Base-by-base conservation (phyloP, 2,329 filamentous ascomycete genomes). In the Ceratocystis destructans region DNA sequence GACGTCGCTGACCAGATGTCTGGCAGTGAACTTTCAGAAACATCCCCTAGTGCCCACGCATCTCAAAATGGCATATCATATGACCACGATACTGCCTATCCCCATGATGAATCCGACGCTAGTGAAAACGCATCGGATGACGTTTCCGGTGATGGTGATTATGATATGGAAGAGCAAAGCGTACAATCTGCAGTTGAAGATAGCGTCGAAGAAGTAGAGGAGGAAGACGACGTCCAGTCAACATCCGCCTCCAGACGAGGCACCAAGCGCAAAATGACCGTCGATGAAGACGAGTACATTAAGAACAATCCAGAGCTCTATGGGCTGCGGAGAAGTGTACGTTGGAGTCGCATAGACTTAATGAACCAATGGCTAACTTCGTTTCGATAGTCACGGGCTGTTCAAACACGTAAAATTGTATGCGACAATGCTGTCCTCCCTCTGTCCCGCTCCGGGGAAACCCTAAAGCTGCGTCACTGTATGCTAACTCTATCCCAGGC, bases 261-360 rank as follows among this genome's bases (percentile, higher is more conserved):
- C 62, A 76, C 81, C 69, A 96, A 96, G 80, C 87, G 91, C 76
- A 88, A 89, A 77, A 76, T 80, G 70, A 75, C 80, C 73, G 74
- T 83, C 46, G 85, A 87, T 64, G 89, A 94, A 71, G 87, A 94
- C 68, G 87, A 91, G 61, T 92, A 86, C 73, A 96, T 97, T 71
- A 83, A 87, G 72, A 88, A 90, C 73, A 96, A 99, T 72, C 94
- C 94, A 57, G 91, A 96, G 77, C 80, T 99, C 7, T 99, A 97
- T 78, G 94, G 94, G 61, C 81, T 99, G 71, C 86, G 94, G 71
- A 85, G 94, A 78, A 99, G 94, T 79, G 92, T 94, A 86, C 69
- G 88, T 62, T 63, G 22, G 28, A 64, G n/a, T 67, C 44, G 66
- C 62, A n/a, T 64, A 25, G 10, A 20, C 61, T 57, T 63, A 28